A percentile compares a stretch with the other conserved stretches of the same genome.
Conservation (phyloP, 805 yeast species). For the Scheffersomyces stipitis region DNA sequence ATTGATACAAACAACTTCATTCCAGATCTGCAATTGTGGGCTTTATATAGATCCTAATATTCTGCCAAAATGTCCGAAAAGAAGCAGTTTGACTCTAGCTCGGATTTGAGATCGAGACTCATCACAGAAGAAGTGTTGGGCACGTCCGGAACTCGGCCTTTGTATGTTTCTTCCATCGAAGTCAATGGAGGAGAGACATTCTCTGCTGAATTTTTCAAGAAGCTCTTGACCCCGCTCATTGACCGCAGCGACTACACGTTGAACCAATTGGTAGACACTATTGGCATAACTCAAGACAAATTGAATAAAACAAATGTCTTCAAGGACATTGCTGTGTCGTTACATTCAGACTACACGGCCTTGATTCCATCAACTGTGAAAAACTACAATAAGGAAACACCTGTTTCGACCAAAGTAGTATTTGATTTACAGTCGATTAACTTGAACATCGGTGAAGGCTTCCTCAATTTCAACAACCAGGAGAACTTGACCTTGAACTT, state of each 20-base stretch:
- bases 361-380: slow-evolving; percentile 21
- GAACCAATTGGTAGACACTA: slow-evolving; percentile 34
- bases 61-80: slow-evolving; percentile 3
- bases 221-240: slow-evolving; percentile 45
- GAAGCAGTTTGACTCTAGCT: not conserved
- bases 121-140: slow-evolving; percentile 30
- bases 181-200: slow-evolving; percentile 45
- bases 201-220: slow-evolving; percentile 45
- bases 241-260: slow-evolving; percentile 44
- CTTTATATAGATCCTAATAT: too few relatives aligned
- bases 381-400: slow-evolving; percentile 35
- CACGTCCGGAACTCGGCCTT: slow-evolving; percentile 32
- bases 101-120: slow-evolving; percentile 10
- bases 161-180: slow-evolving; percentile 36
- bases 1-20: too few relatives aligned
- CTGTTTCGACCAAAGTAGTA: slow-evolving; percentile 47
- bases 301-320: slow-evolving; percentile 48
- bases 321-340: slow-evolving; percentile 35
- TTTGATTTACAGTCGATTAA: slow-evolving; percentile 41
- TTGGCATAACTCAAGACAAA: slow-evolving; percentile 32
- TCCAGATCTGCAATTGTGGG: too few relatives aligned
- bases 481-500: slow-evolving; percentile 37
- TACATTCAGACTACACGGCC: slow-evolving; percentile 41
- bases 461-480: slow-evolving; percentile 36
- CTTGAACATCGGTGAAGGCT: slow-evolving; percentile 33